Base-by-base conservation (phyloP, 768 basidiomycete genomes). In the Leccinum broughii region DNA sequence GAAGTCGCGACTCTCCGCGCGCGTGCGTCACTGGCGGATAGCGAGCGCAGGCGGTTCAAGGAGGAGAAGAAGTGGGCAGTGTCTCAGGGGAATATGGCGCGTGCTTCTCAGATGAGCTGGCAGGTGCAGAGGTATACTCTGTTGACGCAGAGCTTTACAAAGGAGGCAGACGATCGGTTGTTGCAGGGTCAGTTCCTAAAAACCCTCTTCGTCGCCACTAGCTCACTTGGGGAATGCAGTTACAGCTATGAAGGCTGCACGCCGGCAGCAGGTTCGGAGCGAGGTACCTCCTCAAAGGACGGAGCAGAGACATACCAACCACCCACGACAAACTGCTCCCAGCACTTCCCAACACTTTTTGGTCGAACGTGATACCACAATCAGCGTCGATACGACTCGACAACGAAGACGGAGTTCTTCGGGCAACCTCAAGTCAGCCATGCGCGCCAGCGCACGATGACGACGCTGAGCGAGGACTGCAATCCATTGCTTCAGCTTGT, bases 41-140 rank as follows among this genome's bases (percentile, higher is more conserved):
- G 86, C 61, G 91, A 94, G 74, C 83, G 89, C 20, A 81, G 92
- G 44, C 81, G 90, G 57, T 90, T 86, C 77, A 90, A 86, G 77
- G 92, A 94, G 74, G 92, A 94, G 74, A 81, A 85, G 64, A 91
- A 92, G 71, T 94, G 92, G 92, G 92, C 92, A 1, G 70, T 87
- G 41, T 88, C 89, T 20, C 86, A 89, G 70, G 90, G 90, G 0
- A 92, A 94, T 69, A 61, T 77, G 49, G 85, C 89, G 9, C 83
- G 90, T 51, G 91, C 91, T 32, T 77, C 81, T 28, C 87, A 94
- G 77, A 85, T 93, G 80, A 86, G 85, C 67, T 92, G 89, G 87
- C 89, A 92, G 72, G 88, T 92, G 60, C 88, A 89, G 76, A 83
- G 87, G 20, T 93, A 90, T 73, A 85, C 88, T 35, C 84, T 87